phyloP scores from a whole-genome alignment of 768 basidiomycete species.

The Botryobasidium botryosum region DNA sequence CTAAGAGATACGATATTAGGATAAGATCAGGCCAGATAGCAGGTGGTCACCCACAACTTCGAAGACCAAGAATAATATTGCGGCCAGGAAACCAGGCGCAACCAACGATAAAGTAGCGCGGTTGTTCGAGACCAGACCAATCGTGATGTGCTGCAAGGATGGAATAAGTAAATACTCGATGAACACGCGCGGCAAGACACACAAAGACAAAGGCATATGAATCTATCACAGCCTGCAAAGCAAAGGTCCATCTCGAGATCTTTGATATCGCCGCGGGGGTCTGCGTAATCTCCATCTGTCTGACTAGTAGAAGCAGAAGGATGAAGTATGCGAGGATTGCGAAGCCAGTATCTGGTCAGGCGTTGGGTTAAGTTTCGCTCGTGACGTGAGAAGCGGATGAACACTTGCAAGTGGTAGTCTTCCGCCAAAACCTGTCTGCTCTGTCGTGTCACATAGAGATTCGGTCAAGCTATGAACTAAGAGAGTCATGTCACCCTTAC shows the following conservation, averaged over 20 bases:
- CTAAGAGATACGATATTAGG: too few species aligned
- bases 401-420: constrained; percentile 43
- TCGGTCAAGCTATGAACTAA: background rate
- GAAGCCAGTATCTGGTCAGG: constrained; percentile 46
- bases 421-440: constrained; percentile 44
- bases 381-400: background rate
- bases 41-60: constrained; percentile 47
- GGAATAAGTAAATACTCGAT: background rate
- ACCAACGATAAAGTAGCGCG: constrained; percentile 63
- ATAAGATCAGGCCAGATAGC: too few species aligned
- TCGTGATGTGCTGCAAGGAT: constrained; percentile 47
- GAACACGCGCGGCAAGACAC: constrained; percentile 10
- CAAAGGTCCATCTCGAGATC: constrained; percentile 69
- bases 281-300: constrained; percentile 57
- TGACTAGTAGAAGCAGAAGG: constrained; percentile 48
- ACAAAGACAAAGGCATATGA: constrained; percentile 68
- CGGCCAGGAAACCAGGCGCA: constrained; percentile 71
- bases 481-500: background rate
- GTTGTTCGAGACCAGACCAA: constrained; percentile 73
- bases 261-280: constrained; percentile 66
- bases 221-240: constrained; percentile 64
- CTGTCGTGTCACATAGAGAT: constrained; percentile 1
- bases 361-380: constrained; percentile 6
- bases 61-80: constrained; percentile 53
- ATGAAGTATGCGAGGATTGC: constrained; percentile 48